A percentile compares a stretch with the other conserved stretches of the same genome.
phyloP scores from a whole-genome alignment of 2,329 filamentous ascomycete genomes.

The Pseudogymnoascus sp. region DNA sequence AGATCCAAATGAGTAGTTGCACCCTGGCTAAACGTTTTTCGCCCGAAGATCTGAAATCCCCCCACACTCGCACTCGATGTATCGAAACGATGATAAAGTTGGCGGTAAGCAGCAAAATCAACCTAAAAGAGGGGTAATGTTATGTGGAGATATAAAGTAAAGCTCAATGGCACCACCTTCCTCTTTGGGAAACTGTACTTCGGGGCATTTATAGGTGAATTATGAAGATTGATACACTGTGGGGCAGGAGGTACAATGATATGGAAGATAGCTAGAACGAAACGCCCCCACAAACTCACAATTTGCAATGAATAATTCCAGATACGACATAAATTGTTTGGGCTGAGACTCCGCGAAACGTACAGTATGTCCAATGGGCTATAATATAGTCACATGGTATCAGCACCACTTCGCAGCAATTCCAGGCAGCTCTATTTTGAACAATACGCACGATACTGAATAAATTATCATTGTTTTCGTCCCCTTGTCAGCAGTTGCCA shows the following conservation, averaged over 20 bases:
- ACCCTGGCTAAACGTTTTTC: not conserved
- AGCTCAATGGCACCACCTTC: not conserved
- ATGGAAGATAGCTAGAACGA: not conserved
- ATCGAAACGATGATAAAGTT: not conserved
- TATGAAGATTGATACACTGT: not conserved
- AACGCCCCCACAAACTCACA: not conserved
- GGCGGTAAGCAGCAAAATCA: not conserved
- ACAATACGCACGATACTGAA: not conserved
- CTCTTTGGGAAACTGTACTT: not conserved
- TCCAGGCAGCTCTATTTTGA: not conserved
- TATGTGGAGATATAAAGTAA: not conserved
- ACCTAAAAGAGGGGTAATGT: not conserved
- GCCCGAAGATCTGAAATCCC: not conserved
- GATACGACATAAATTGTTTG: not conserved
- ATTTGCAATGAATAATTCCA: not conserved
- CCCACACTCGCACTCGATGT: not conserved
- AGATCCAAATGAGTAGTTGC: not conserved
- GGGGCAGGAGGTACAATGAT: not conserved
- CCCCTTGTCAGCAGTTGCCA: not conserved
- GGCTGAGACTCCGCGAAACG: not conserved
- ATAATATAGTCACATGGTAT: not conserved
- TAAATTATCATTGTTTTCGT: not conserved
- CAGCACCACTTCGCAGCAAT: not conserved
- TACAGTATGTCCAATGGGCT: not conserved
- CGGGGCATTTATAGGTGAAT: not conserved